Conservation (phyloP, 768 basidiomycete genomes). For the Podaxis sp. region DNA sequence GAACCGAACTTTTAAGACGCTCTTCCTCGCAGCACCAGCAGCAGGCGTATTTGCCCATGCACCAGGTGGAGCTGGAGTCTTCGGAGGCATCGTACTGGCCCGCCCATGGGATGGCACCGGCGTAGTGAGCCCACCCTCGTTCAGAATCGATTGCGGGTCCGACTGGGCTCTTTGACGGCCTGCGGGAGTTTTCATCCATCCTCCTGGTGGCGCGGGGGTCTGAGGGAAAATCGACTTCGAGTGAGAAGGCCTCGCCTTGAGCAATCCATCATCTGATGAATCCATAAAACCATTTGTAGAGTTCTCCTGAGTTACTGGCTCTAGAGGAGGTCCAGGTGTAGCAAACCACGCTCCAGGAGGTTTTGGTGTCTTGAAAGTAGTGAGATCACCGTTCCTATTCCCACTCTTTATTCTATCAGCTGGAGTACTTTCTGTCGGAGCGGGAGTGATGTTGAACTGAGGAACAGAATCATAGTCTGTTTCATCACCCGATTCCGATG, state of each 20-base stretch:
- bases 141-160: constrained; percentile 26
- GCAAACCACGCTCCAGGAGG: constrained; percentile 41
- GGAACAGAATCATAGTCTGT: constrained; percentile 14
- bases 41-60: constrained; percentile 63
- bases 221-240: constrained; percentile 22
- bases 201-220: constrained; percentile 36
- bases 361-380: constrained; percentile 43
- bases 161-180: constrained; percentile 14
- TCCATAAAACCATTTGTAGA: constrained; percentile 10
- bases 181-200: constrained; percentile 34
- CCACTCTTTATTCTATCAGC: constrained; percentile 5
- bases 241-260: constrained; percentile 1
- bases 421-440: neutral
- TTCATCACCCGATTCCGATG: constrained; percentile 33
- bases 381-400: constrained; percentile 19
- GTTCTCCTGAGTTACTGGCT: constrained; percentile 10
- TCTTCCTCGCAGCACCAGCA: constrained; percentile 39
- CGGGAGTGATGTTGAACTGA: constrained; percentile 5
- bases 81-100: constrained; percentile 42
- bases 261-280: constrained; percentile 7
- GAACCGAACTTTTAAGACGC: constrained; percentile 72
- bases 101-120: constrained; percentile 53
- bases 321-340: constrained; percentile 29
- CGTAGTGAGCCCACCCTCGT: constrained; percentile 39
- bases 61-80: constrained; percentile 71